Evolutionary conservation across 331 rosid genomes (phyloP).

Genomic region (Stylosanthes scabra): DNA sequence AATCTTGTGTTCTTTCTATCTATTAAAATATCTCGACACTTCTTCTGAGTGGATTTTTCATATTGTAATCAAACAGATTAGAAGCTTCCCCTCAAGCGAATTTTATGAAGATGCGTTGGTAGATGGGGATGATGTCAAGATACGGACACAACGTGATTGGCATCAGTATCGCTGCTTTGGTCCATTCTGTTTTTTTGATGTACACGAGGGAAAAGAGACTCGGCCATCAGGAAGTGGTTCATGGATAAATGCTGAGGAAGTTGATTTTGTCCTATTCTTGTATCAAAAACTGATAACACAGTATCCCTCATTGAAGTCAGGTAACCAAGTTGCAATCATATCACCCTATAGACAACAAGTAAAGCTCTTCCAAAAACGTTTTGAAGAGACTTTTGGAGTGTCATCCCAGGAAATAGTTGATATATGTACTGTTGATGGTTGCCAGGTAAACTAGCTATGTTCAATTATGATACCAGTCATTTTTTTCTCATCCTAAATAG

Average conservation of each 20-base stretch:
- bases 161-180: constrained; percentile 79
- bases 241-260: constrained; percentile 66
- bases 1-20: constrained; percentile 17
- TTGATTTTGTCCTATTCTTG: constrained; percentile 77
- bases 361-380: constrained; percentile 71
- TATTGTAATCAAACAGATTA: constrained; percentile 57
- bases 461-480: constrained; percentile 17
- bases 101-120: constrained; percentile 76
- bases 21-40: constrained; percentile 8
- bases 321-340: constrained; percentile 78
- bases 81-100: constrained; percentile 91
- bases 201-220: constrained; percentile 76
- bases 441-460: constrained; percentile 69
- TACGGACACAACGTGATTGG: constrained; percentile 68
- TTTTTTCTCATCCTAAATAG: constrained; percentile 14
- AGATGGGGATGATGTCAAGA: constrained; percentile 71
- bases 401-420: constrained; percentile 78
- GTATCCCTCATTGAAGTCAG: constrained; percentile 71
- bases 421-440: constrained; percentile 85
- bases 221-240: constrained; percentile 64
- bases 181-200: constrained; percentile 83
- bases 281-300: constrained; percentile 73
- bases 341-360: constrained; percentile 85
- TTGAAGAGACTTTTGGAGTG: constrained; percentile 67
- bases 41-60: constrained; percentile 16